Conservation (phyloP, 257 asterid species). For the Cruciata laevipes region DNA sequence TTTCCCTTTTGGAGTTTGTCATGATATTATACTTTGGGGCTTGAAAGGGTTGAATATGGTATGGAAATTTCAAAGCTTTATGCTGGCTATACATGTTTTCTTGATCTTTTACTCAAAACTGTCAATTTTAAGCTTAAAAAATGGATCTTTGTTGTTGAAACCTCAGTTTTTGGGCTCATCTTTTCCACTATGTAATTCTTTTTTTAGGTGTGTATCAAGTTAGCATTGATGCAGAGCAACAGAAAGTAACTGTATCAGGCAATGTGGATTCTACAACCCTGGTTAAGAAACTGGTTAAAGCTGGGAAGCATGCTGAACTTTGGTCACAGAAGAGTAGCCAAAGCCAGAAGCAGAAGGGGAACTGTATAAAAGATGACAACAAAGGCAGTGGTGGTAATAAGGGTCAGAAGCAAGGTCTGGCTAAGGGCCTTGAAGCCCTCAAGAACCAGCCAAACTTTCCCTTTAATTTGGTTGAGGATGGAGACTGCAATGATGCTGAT, state of each 20-base stretch:
- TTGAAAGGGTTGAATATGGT: neutral
- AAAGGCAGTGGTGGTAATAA: slow-evolving; percentile 11
- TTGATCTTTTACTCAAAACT: neutral
- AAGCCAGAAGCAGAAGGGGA: slow-evolving; percentile 32
- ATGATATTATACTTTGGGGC: neutral
- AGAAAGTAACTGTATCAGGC: slow-evolving; percentile 61
- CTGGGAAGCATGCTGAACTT: slow-evolving; percentile 70
- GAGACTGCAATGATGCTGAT: slow-evolving; percentile 17
- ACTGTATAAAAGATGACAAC: slow-evolving; percentile 24
- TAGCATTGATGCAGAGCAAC: slow-evolving; percentile 49
- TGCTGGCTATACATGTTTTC: neutral
- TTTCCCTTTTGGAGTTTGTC: neutral
- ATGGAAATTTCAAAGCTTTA: slow-evolving; percentile 14
- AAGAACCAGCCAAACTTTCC: slow-evolving; percentile 38
- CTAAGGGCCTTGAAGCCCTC: slow-evolving; percentile 34
- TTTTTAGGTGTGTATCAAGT: slow-evolving; percentile 69
- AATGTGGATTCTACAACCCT: slow-evolving; percentile 40
- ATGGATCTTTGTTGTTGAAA: neutral
- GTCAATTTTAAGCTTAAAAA: neutral
- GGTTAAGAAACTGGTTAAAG: slow-evolving; percentile 45
- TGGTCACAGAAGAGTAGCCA: slow-evolving; percentile 45
- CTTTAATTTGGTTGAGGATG: slow-evolving; percentile 28
- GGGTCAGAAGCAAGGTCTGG: slow-evolving; percentile 27
- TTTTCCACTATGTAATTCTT: neutral
- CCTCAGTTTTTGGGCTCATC: neutral